phyloP scores from a whole-genome alignment of 2,329 filamentous ascomycete genomes.

The Davidsoniella virescens region DNA sequence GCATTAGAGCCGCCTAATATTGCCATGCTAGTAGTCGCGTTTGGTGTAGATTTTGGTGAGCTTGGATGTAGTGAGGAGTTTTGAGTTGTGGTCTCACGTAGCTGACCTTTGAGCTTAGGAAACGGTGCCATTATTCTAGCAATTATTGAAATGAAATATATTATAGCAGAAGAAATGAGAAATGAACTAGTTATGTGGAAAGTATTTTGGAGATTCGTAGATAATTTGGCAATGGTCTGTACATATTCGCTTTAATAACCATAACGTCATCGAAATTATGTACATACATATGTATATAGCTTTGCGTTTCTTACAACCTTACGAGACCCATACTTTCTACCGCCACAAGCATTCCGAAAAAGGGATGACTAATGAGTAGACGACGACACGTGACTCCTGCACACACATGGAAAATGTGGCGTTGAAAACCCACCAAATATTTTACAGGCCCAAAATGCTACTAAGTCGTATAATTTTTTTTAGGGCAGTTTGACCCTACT shows the following conservation, averaged over 20 bases:
- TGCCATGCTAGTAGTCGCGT: not conserved
- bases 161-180: too few relatives aligned
- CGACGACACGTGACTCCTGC: not conserved
- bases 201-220: too few relatives aligned
- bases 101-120: conserved; percentile 7
- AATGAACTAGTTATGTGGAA: too few relatives aligned
- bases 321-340: too few relatives aligned
- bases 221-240: too few relatives aligned
- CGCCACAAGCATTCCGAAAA: too few relatives aligned
- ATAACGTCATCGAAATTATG: too few relatives aligned
- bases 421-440: conserved; percentile 8
- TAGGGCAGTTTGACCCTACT: conserved; percentile 14
- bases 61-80: not conserved
- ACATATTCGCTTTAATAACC: too few relatives aligned
- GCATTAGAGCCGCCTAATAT: not conserved
- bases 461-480: not conserved
- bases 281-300: too few relatives aligned
- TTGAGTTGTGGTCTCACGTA: not conserved
- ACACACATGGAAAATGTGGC: conserved; percentile 6
- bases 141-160: too few relatives aligned
- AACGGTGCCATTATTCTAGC: conserved; percentile 5
- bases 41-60: not conserved
- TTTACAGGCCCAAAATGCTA: conserved; percentile 3
- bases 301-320: too few relatives aligned
- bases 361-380: too few relatives aligned